A percentile compares a stretch with the other conserved stretches of the same genome.
phyloP scores from a whole-genome alignment of 2,329 filamentous ascomycete species.

The Aspergillus sp. region DNA sequence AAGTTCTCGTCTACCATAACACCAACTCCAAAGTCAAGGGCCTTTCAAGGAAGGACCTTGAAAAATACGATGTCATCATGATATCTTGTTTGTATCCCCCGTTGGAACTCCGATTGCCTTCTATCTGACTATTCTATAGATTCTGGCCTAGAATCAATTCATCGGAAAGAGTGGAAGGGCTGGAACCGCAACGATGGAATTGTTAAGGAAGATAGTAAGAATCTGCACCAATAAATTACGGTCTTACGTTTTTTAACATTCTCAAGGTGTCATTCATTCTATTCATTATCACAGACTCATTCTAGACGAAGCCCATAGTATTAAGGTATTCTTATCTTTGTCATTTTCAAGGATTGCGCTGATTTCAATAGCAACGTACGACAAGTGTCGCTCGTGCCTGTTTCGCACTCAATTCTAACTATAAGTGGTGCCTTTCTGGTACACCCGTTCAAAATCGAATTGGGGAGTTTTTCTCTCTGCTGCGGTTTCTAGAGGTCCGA shows the following conservation, averaged over 20 bases:
- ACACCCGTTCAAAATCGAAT: slow-evolving; percentile 97
- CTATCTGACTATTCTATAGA: slow-evolving; percentile 31
- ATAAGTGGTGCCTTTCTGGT: slow-evolving; percentile 94
- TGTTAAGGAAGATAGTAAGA: slow-evolving; percentile 69
- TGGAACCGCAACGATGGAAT: slow-evolving; percentile 78
- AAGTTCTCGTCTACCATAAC: slow-evolving; percentile 87
- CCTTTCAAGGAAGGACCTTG: slow-evolving; percentile 71
- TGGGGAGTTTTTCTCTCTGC: slow-evolving; percentile 91
- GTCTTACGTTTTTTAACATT: slow-evolving; percentile 8
- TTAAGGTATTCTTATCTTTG: slow-evolving; percentile 59
- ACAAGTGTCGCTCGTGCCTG: slow-evolving; percentile 94
- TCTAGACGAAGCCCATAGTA: slow-evolving; percentile 92
- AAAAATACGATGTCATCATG: slow-evolving; percentile 88
- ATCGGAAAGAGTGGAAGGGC: slow-evolving; percentile 88
- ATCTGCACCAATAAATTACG: background rate
- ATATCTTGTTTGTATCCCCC: slow-evolving; percentile 71
- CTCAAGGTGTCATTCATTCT: slow-evolving; percentile 71
- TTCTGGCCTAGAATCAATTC: slow-evolving; percentile 78
- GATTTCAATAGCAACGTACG: slow-evolving; percentile 54
- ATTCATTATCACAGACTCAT: slow-evolving; percentile 89
- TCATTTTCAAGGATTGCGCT: slow-evolving; percentile 5
- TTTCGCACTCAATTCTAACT: slow-evolving; percentile 81
- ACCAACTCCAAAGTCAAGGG: slow-evolving; percentile 81
- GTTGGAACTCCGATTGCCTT: background rate
- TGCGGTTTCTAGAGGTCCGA: slow-evolving; percentile 84